These are phyloP conservation scores for Coemansia sp. DNA, from an alignment of 192 early-diverging fungal species.

Conservation along the genomic window DNA sequence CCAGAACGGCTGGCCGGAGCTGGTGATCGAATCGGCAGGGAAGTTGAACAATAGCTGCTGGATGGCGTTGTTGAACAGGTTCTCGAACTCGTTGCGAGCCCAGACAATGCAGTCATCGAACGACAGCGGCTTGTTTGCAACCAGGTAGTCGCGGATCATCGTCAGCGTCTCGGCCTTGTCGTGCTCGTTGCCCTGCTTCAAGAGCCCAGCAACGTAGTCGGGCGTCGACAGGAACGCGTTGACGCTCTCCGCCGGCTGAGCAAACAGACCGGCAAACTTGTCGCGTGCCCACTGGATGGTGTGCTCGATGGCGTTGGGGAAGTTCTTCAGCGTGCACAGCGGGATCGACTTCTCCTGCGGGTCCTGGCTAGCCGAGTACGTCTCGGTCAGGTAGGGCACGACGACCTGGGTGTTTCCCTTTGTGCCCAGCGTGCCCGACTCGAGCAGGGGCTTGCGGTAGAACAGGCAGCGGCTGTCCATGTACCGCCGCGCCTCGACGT, in stretches of 20 bases:
- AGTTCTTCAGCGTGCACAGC: slow-evolving; percentile 86
- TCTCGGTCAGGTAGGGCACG: slow-evolving; percentile 93
- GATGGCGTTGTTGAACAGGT: slow-evolving; percentile 88
- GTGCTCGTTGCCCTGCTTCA: slow-evolving; percentile 67
- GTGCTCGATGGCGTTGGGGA: slow-evolving; percentile 85
- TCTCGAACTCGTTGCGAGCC: slow-evolving; percentile 92
- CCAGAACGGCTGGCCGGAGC: slow-evolving; percentile 92
- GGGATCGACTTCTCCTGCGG: slow-evolving; percentile 96
- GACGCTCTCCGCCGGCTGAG: slow-evolving; percentile 87
- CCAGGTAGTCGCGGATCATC: slow-evolving; percentile 68
- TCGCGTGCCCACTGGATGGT: slow-evolving; percentile 97
- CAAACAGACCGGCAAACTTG: slow-evolving; percentile 92
- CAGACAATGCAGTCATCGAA: slow-evolving; percentile 93
- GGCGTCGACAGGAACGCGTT: slow-evolving; percentile 87
- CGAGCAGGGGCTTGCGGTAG: slow-evolving; percentile 90
- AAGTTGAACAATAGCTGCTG: slow-evolving; percentile 96
- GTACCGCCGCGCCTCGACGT: slow-evolving; percentile 95
- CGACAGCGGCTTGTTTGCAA: slow-evolving; percentile 72
- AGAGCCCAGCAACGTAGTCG: slow-evolving; percentile 71
- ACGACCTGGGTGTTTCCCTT: slow-evolving; percentile 99
- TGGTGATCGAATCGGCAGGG: slow-evolving; percentile 87
- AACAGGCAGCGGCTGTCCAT: slow-evolving; percentile 97
- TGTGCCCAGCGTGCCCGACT: slow-evolving; percentile 97
- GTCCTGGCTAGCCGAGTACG: slow-evolving; percentile 97
- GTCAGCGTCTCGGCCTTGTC: slow-evolving; percentile 77